Percentiles rank a stretch among this genome's conserved stretches.
Evolutionary conservation across 2,329 filamentous ascomycete species (phyloP).

Genomic region (Pyricularia grisea): DNA sequence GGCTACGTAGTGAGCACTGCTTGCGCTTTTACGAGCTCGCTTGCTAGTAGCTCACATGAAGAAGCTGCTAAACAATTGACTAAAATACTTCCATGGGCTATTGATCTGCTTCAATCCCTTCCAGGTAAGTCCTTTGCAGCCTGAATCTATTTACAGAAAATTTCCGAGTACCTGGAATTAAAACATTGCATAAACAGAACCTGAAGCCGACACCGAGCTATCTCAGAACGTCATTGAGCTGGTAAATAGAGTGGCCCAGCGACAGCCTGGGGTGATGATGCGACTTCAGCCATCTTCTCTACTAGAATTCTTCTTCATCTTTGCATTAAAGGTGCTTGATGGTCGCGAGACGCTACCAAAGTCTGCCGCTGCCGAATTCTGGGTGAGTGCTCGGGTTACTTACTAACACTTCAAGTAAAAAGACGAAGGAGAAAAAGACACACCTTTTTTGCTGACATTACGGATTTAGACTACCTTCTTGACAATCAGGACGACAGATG

Average conservation of each 20-base stretch:
- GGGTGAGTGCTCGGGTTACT: constrained; percentile 38
- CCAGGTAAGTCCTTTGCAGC: constrained; percentile 31
- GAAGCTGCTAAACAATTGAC: constrained; percentile 38
- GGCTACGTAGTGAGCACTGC: constrained; percentile 63
- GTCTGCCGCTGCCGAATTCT: constrained; percentile 63
- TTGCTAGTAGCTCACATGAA: constrained; percentile 33
- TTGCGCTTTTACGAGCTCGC: constrained; percentile 57
- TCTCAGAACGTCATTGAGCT: constrained; percentile 68
- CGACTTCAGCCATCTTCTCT: constrained; percentile 42
- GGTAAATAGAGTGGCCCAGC: constrained; percentile 51
- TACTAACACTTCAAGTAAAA: background rate
- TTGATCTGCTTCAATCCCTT: constrained; percentile 53
- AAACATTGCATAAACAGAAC: constrained; percentile 23
- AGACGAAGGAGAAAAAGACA: background rate
- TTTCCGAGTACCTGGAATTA: constrained; percentile 3
- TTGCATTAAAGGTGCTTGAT: constrained; percentile 60
- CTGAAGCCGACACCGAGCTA: constrained; percentile 59
- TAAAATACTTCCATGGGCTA: constrained; percentile 50
- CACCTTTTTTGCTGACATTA: background rate
- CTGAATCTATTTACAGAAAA: background rate
- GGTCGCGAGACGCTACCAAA: constrained; percentile 70
- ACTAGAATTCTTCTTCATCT: constrained; percentile 60
- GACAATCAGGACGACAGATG: constrained; percentile 31
- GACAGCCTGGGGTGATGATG: constrained; percentile 53
- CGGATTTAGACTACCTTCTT: constrained; percentile 40